Percentiles rank a stretch among this genome's conserved stretches.
phyloP scores from a whole-genome alignment of 345 rosid genomes.

The Lumnitzera racemosa region DNA sequence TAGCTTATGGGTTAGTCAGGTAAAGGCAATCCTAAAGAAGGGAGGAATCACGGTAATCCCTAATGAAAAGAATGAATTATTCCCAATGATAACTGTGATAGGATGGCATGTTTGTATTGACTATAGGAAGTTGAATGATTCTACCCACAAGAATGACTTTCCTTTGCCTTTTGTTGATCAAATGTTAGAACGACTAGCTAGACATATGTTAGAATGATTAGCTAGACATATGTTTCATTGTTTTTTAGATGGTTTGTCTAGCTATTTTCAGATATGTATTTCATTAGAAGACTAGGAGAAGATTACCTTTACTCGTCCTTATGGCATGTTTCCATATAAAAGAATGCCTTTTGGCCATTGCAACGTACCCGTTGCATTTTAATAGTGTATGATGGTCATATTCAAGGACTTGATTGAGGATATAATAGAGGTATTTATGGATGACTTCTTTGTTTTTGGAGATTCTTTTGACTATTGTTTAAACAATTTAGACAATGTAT shows the following conservation, averaged over 20 bases:
- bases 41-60: not conserved
- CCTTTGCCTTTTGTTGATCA: not conserved
- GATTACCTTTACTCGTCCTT: not conserved
- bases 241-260: not conserved
- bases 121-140: not conserved
- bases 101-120: not conserved
- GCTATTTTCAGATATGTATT: not conserved
- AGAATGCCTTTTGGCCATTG: conserved; percentile 8
- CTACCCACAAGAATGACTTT: not conserved
- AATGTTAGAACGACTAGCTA: not conserved
- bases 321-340: not conserved
- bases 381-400: not conserved
- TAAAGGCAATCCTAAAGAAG: not conserved
- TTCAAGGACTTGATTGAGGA: not conserved
- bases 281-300: not conserved
- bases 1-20: not conserved
- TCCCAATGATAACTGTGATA: not conserved
- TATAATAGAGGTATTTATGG: not conserved
- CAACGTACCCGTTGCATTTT: not conserved
- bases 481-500: not conserved
- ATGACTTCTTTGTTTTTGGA: conserved; percentile 3
- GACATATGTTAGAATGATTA: not conserved
- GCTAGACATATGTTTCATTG: not conserved
- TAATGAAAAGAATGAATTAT: conserved; percentile 1
- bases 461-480: not conserved